These are phyloP conservation scores for Blastobotrys elegans DNA, from an alignment of 1,139 yeast genomes.

Conservation along the genomic window DNA sequence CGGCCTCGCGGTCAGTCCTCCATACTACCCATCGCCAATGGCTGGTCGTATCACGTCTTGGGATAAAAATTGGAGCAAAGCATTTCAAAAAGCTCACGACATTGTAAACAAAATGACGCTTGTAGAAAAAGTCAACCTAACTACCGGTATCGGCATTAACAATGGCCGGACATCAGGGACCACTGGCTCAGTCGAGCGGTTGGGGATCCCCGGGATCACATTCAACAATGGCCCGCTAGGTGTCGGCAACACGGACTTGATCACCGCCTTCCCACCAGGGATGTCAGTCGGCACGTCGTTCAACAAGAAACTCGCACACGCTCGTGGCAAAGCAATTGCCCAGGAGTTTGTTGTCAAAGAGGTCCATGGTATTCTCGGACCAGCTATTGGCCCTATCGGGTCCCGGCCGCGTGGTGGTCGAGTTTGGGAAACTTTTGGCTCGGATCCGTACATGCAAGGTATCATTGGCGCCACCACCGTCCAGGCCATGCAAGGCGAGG, in stretches of 20 bases:
- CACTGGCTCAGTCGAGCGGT: constrained; percentile 54
- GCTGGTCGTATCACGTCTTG: constrained; percentile 1
- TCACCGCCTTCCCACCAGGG: constrained; percentile 56
- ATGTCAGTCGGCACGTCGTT: constrained; percentile 56
- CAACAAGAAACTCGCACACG: constrained; percentile 47
- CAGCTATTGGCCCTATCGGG: constrained; percentile 59
- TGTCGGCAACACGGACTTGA: constrained; percentile 53
- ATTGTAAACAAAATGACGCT: constrained; percentile 51
- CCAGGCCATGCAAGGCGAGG: constrained; percentile 54
- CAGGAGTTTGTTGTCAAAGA: constrained; percentile 52
- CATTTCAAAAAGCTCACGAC: constrained; percentile 41
- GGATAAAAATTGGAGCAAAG: constrained; percentile 2
- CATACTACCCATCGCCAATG: constrained; percentile 10
- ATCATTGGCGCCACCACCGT: constrained; percentile 49
- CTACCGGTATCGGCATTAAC: constrained; percentile 65
- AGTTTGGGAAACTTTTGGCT: constrained; percentile 62
- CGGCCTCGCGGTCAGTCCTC: constrained; percentile 7
- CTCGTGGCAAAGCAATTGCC: constrained; percentile 56
- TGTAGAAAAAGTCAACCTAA: constrained; percentile 55
- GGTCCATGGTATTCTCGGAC: constrained; percentile 58
- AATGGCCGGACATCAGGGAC: constrained; percentile 61
- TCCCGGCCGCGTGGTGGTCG: constrained; percentile 59
- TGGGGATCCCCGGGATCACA: constrained; percentile 53
- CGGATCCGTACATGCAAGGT: constrained; percentile 63
- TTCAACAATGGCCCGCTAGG: constrained; percentile 65